These are phyloP conservation scores for Colletotrichum spinosum DNA, from an alignment of 2,329 filamentous ascomycete species.

Conservation along the genomic window DNA sequence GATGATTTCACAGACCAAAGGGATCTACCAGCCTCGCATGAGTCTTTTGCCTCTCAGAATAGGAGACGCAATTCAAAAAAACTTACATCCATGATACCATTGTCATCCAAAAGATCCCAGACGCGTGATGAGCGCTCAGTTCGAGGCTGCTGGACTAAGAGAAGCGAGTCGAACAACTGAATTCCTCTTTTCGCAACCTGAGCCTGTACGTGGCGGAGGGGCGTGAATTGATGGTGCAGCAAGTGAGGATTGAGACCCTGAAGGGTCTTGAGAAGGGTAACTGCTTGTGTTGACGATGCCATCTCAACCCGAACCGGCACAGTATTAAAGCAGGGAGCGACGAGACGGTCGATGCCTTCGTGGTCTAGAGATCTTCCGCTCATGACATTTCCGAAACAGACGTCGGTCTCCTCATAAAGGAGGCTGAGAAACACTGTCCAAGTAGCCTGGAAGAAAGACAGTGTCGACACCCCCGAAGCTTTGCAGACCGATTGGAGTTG, in stretches of 20 bases:
- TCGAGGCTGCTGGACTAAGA: constrained; percentile 79
- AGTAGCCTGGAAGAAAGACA: constrained; percentile 77
- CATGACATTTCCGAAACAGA: constrained; percentile 90
- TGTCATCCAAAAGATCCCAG: constrained; percentile 69
- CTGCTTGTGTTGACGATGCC: constrained; percentile 58
- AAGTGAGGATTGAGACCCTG: constrained; percentile 72
- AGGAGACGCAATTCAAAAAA: background rate
- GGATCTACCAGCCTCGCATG: constrained; percentile 56
- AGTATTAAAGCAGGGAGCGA: constrained; percentile 95
- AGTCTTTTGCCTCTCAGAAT: constrained; percentile 27
- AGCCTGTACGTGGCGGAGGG: constrained; percentile 77
- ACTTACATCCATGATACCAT: constrained; percentile 75
- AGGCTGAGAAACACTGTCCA: constrained; percentile 76
- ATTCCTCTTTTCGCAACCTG: constrained; percentile 54
- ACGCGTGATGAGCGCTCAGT: constrained; percentile 66
- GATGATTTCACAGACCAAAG: constrained; percentile 80
- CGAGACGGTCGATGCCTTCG: constrained; percentile 74
- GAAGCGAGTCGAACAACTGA: constrained; percentile 81
- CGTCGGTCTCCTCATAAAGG: constrained; percentile 67
- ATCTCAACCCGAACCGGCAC: constrained; percentile 76
- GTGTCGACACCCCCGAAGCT: constrained; percentile 68
- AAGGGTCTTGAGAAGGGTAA: constrained; percentile 68
- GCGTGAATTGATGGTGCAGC: constrained; percentile 78
- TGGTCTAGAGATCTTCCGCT: constrained; percentile 79
- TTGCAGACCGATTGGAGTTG: constrained; percentile 62